Conservation (phyloP, 2,329 filamentous ascomycete species). For the Penicillium nordicum region DNA sequence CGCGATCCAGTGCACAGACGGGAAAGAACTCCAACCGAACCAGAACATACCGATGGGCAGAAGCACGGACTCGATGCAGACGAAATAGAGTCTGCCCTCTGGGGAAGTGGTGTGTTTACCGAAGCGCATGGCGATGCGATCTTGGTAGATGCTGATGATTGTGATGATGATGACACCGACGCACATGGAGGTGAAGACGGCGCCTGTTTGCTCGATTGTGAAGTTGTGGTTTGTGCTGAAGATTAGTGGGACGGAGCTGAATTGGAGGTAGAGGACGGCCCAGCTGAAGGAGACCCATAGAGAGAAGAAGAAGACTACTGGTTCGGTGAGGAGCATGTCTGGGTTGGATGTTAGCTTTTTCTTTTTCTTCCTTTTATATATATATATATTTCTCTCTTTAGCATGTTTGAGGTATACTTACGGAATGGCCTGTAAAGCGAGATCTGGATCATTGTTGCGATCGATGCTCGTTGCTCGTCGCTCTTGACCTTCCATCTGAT, state of each 20-base stretch:
- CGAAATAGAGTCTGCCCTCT: slow-evolving; percentile 78
- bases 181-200: slow-evolving; percentile 71
- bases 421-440: slow-evolving; percentile 75
- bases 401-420: slow-evolving; percentile 27
- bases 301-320: slow-evolving; percentile 69
- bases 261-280: slow-evolving; percentile 83
- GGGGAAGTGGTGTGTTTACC: slow-evolving; percentile 53
- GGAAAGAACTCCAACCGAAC: slow-evolving; percentile 69
- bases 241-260: slow-evolving; percentile 74
- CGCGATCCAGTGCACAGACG: slow-evolving; percentile 66
- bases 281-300: slow-evolving; percentile 88
- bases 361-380: background rate
- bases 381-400: too few species aligned
- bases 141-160: slow-evolving; percentile 67
- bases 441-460: slow-evolving; percentile 67
- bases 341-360: background rate
- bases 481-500: slow-evolving; percentile 77
- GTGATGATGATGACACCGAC: slow-evolving; percentile 66
- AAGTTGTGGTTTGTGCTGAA: slow-evolving; percentile 68
- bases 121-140: slow-evolving; percentile 57
- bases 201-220: slow-evolving; percentile 62
- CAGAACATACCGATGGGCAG: slow-evolving; percentile 78
- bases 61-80: slow-evolving; percentile 70
- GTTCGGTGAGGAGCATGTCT: slow-evolving; percentile 59
- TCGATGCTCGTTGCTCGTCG: slow-evolving; percentile 69